Base-by-base conservation (phyloP, 2,329 filamentous ascomycete genomes). In the Clathrospora elynae region DNA sequence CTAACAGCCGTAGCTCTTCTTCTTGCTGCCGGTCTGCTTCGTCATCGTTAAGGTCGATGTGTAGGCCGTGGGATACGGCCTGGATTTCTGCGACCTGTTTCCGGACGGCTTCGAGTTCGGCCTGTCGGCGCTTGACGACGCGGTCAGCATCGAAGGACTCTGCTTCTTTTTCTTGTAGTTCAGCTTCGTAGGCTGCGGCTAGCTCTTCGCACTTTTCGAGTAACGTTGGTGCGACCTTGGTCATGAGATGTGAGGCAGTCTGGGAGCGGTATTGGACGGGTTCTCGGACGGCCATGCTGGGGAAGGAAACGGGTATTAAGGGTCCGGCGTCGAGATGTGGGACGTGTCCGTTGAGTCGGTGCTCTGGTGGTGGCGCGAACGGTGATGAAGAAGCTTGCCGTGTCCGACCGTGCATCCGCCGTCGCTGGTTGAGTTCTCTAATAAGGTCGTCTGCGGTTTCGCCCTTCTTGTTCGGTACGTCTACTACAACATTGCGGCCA, bases 401-500 rank as follows among this genome's bases (percentile, higher is more conserved):
- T 5, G 79, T 78, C 14, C 70, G 68, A 26, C 59, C 60, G 46
- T 80, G 76, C 39, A 85, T 81, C 35, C 86, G 80, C 49, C 86
- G 83, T 37, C 78, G 73, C 49, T 76, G 83, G 78, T 95, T 93
- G 24, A 82, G 73, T 38, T 78, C 75, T 63, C 87, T 85, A 57
- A 96, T 90, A 37, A 96, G 77, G 52, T 92, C 86, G 59, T 95
- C 88, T 8, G 90, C 90, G 1, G 88, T 88, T 50, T 95, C 80
- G 18, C 90, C 89, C 42, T 89, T 83, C 38, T 83, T 77, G 66
- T 97, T 99, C 13, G 83, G 78, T 39, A 97, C 86, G 60, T 95
- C 85, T 1, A 90, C 87, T 2, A 85, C 83, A 3, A 91, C 91
- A 47, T 91, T 90, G 35, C 92, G 86, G 22, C 67, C 91, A 70